Percentiles rank a stretch among this genome's conserved stretches.
phyloP scores from a whole-genome alignment of 2,329 filamentous ascomycete species.

The Nannizziopsis barbatae region DNA sequence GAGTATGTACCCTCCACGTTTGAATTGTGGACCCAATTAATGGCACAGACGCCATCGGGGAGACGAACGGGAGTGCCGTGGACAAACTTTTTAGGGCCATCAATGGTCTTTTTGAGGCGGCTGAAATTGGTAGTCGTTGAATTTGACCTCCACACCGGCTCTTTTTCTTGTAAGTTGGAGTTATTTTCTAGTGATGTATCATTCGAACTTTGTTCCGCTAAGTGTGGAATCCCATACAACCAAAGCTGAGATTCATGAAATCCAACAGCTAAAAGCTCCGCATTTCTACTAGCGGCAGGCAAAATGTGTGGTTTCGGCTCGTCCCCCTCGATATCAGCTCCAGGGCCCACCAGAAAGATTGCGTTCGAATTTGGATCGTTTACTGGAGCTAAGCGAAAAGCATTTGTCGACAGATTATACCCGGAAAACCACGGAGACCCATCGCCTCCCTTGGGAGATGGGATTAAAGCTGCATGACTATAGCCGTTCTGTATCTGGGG shows the following conservation, averaged over 20 bases:
- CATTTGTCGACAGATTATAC: slow-evolving; percentile 65
- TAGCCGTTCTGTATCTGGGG: slow-evolving; percentile 70
- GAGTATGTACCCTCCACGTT: slow-evolving; percentile 19
- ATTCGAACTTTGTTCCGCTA: slow-evolving; percentile 25
- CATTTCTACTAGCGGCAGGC: slow-evolving; percentile 56
- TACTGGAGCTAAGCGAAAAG: slow-evolving; percentile 64
- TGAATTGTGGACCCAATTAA: slow-evolving; percentile 59
- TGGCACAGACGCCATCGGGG: slow-evolving; percentile 51
- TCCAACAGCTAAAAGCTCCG: slow-evolving; percentile 61
- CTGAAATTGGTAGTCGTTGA: slow-evolving; percentile 17
- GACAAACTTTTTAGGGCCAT: slow-evolving; percentile 55
- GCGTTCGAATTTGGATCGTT: slow-evolving; percentile 65
- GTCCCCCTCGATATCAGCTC: slow-evolving; percentile 35
- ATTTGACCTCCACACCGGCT: slow-evolving; percentile 16
- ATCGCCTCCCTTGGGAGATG: slow-evolving; percentile 32
- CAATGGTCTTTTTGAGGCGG: slow-evolving; percentile 28
- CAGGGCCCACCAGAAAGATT: slow-evolving; percentile 66
- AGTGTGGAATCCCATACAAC: slow-evolving; percentile 66
- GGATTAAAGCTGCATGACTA: slow-evolving; percentile 61
- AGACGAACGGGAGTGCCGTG: slow-evolving; percentile 55
- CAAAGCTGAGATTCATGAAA: slow-evolving; percentile 63
- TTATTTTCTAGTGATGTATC: neutral
- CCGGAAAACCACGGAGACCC: slow-evolving; percentile 68
- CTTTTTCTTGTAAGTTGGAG: slow-evolving; percentile 14
- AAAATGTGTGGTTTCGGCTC: slow-evolving; percentile 57